Evolutionary conservation across 768 basidiomycete genomes (phyloP).

Genomic region (Nidularia pulvinata): DNA sequence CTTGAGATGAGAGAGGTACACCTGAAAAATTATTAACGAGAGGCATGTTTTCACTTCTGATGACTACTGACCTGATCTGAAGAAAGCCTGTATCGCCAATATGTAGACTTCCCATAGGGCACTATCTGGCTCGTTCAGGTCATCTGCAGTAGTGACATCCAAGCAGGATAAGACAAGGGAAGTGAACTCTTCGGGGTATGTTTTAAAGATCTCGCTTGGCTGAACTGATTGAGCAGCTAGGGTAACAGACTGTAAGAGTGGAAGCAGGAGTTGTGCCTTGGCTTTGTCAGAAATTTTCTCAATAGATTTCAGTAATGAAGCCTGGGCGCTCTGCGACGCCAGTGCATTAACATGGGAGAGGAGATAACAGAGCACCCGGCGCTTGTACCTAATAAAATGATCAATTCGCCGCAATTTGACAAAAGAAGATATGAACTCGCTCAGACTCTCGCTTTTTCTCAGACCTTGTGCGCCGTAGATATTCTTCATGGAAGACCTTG

Average conservation of each 20-base stretch:
- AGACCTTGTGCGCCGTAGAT: slow-evolving; percentile 40
- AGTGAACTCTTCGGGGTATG: slow-evolving; percentile 30
- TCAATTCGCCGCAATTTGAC: not conserved
- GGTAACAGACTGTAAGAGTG: slow-evolving; percentile 46
- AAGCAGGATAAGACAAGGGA: slow-evolving; percentile 47
- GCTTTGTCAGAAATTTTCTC: slow-evolving; percentile 44
- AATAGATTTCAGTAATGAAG: slow-evolving; percentile 49
- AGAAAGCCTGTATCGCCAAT: slow-evolving; percentile 37
- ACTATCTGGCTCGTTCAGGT: slow-evolving; percentile 42
- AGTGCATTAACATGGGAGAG: slow-evolving; percentile 77
- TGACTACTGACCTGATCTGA: slow-evolving; percentile 40
- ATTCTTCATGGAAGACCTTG: slow-evolving; percentile 57
- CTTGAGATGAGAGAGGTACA: slow-evolving; percentile 31
- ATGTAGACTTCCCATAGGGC: slow-evolving; percentile 53
- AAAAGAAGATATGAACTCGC: slow-evolving; percentile 32
- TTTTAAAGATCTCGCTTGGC: slow-evolving; percentile 10
- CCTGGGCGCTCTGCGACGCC: slow-evolving; percentile 41
- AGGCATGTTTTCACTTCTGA: not conserved
- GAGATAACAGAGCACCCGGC: slow-evolving; percentile 72
- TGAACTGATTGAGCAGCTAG: slow-evolving; percentile 9
- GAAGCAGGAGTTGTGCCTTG: slow-evolving; percentile 54
- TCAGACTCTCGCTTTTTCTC: slow-evolving; percentile 56
- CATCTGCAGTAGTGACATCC: slow-evolving; percentile 40
- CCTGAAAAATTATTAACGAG: slow-evolving; percentile 25
- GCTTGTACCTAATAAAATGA: slow-evolving; percentile 57